Conservation (phyloP, 2,329 filamentous ascomycete species). For the Aspergillus versicolor region DNA sequence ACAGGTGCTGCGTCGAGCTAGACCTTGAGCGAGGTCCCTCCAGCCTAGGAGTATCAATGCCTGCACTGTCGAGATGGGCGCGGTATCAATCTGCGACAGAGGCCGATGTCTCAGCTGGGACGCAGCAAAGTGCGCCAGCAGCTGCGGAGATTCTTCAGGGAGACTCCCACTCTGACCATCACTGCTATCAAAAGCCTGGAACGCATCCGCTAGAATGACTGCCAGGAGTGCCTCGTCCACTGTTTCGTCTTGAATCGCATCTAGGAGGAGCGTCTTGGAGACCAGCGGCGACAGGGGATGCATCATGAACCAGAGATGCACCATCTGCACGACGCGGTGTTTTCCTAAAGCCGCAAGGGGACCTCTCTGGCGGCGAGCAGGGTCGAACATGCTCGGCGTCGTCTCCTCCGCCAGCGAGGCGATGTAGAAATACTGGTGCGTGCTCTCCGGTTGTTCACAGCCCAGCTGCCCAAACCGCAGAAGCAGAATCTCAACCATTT, state of each 20-base stretch:
- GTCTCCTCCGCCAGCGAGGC: neutral
- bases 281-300: neutral
- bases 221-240: neutral
- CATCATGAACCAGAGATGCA: neutral
- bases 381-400: neutral
- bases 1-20: neutral
- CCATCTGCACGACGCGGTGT: neutral
- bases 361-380: accelerated
- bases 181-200: neutral
- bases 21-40: neutral
- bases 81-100: neutral
- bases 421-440: neutral
- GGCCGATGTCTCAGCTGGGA: neutral
- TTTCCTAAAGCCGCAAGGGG: neutral
- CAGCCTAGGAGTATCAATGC: neutral
- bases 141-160: neutral
- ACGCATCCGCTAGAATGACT: neutral
- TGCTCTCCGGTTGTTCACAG: neutral
- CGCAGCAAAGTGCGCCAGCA: neutral
- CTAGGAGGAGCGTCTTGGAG: neutral
- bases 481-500: neutral
- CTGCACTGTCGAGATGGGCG: neutral
- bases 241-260: neutral
- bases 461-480: neutral
- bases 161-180: too few species aligned